Percentiles rank a stretch among this genome's conserved stretches.
Evolutionary conservation across 1,284 basidiomycete genomes (phyloP).

Genomic region (Ceratobasidium sp.): DNA sequence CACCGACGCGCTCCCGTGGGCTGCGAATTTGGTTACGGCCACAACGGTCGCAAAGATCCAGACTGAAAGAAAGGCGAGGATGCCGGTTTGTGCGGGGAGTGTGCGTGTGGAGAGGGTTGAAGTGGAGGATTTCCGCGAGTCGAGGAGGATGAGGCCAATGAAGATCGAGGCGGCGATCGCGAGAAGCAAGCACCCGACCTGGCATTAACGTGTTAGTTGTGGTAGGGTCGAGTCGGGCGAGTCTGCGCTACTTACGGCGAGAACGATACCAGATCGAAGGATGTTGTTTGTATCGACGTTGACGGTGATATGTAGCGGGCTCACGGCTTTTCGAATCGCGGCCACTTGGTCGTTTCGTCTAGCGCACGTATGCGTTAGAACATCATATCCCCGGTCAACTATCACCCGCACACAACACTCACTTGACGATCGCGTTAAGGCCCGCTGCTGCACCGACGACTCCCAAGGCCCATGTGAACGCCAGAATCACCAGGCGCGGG

Average conservation of each 20-base stretch:
- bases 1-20: constrained; percentile 61
- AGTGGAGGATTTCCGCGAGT: constrained; percentile 43
- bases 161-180: constrained; percentile 57
- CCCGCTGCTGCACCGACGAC: constrained; percentile 56
- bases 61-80: constrained; percentile 60
- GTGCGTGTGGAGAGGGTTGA: constrained; percentile 41
- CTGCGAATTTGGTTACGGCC: constrained; percentile 65
- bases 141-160: constrained; percentile 55
- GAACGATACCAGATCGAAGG: constrained; percentile 44
- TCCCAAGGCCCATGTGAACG: constrained; percentile 57
- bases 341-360: constrained; percentile 41
- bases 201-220: neutral
- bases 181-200: constrained; percentile 58
- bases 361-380: neutral
- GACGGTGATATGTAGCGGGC: constrained; percentile 38
- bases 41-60: constrained; percentile 67
- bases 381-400: neutral
- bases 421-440: constrained; percentile 60
- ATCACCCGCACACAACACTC: constrained; percentile 43
- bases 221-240: neutral
- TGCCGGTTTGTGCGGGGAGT: constrained; percentile 48
- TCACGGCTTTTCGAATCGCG: constrained; percentile 34
- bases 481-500: constrained; percentile 55
- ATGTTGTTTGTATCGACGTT: constrained; percentile 45
- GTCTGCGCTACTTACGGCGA: constrained; percentile 28